Percentiles rank a stretch among this genome's conserved stretches.
Evolutionary conservation across 441 rosid genomes (phyloP).

Genomic region (Macaranga tanarius): DNA sequence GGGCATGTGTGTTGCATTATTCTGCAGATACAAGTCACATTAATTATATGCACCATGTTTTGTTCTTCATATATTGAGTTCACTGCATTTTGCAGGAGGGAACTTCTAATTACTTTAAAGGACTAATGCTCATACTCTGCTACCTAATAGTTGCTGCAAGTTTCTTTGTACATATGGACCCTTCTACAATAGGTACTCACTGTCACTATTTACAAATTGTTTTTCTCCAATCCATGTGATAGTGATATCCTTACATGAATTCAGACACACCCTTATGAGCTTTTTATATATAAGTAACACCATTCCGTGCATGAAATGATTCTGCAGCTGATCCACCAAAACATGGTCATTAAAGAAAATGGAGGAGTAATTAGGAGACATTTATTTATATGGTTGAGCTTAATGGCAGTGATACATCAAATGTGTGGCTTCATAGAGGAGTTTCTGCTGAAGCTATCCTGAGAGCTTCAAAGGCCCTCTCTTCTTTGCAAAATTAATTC

Average conservation of each 20-base stretch:
- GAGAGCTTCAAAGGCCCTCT: neutral
- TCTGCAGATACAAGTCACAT: too few species aligned
- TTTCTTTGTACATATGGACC: constrained; percentile 89
- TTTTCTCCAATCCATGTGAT: neutral
- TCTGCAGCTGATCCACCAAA: constrained; percentile 24
- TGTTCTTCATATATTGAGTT: constrained; percentile 1
- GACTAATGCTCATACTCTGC: constrained; percentile 90
- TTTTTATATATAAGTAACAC: neutral
- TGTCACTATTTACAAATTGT: neutral
- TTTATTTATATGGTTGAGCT: constrained; percentile 4
- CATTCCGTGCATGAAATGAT: neutral
- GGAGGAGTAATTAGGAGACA: neutral
- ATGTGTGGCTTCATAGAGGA: neutral
- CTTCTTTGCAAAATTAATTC: neutral
- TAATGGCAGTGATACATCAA: constrained; percentile 2
- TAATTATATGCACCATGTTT: too few species aligned
- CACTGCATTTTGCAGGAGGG: constrained; percentile 62
- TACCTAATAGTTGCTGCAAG: constrained; percentile 87
- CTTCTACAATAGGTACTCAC: constrained; percentile 23
- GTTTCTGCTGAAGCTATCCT: neutral
- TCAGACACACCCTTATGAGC: neutral
- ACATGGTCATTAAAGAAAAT: constrained; percentile 11
- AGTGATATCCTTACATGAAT: too few species aligned
- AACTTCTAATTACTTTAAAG: constrained; percentile 90
- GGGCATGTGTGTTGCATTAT: neutral